These are phyloP conservation scores for Jimgerdemannia flammicorona DNA, from an alignment of 192 early-diverging fungal species.

Conservation along the genomic window DNA sequence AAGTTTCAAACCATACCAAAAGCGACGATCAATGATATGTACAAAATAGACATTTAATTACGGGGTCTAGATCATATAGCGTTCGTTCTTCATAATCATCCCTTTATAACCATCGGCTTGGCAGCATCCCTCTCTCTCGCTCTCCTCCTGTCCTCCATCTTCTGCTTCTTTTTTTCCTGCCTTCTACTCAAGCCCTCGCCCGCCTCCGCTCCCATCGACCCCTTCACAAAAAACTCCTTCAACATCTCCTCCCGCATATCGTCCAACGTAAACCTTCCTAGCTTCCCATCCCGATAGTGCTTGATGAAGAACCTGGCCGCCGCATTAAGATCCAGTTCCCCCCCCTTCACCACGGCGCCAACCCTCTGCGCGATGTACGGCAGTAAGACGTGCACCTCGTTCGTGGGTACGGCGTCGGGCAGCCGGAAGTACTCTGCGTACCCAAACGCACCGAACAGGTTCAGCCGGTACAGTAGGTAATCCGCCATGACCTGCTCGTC, in stretches of 20 bases:
- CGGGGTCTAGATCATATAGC: not conserved
- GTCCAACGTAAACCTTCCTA: slow-evolving; percentile 83
- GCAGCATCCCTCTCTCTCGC: slow-evolving; percentile 8
- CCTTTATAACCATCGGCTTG: not conserved
- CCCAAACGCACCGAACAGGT: slow-evolving; percentile 49
- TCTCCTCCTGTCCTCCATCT: slow-evolving; percentile 38
- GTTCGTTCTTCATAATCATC: not conserved
- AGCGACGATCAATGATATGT: not conserved
- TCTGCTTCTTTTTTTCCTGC: slow-evolving; percentile 43
- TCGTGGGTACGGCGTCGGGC: slow-evolving; percentile 50
- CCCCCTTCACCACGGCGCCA: slow-evolving; percentile 62
- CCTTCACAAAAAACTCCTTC: slow-evolving; percentile 42
- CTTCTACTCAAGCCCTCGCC: slow-evolving; percentile 28
- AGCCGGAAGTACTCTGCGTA: slow-evolving; percentile 28
- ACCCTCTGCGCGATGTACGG: slow-evolving; percentile 60
- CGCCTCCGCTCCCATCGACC: not conserved
- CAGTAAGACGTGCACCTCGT: slow-evolving; percentile 66
- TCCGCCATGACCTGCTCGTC: slow-evolving; percentile 84
- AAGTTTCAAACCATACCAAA: no score
- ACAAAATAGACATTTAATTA: not conserved
- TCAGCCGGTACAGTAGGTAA: slow-evolving; percentile 86
- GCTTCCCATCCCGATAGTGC: slow-evolving; percentile 77
- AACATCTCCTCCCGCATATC: slow-evolving; percentile 54
- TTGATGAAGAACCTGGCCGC: slow-evolving; percentile 72
- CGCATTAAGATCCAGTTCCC: slow-evolving; percentile 58